Conservation (phyloP, 2,329 filamentous ascomycete species). For the Sclerotinia spermophila region DNA sequence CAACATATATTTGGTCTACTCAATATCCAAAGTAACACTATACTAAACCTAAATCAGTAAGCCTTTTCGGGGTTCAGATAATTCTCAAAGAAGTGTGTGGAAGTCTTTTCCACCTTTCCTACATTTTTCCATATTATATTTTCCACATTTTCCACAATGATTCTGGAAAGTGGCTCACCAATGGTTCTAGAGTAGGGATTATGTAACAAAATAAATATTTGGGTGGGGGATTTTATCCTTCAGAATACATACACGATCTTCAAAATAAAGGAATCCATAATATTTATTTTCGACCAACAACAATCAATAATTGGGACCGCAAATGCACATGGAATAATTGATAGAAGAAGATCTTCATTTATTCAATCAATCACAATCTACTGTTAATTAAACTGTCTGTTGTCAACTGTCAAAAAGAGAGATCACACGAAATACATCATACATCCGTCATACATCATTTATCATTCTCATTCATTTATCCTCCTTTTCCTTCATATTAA, state of each 20-base stretch:
- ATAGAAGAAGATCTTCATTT: not conserved
- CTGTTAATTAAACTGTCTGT: not conserved
- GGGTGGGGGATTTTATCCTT: not conserved
- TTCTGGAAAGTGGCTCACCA: conserved; percentile 12
- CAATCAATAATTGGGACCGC: not conserved
- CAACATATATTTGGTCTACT: not conserved
- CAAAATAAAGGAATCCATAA: not conserved
- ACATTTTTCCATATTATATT: no score
- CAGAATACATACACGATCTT: not conserved
- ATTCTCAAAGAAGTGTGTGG: not conserved
- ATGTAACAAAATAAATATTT: not conserved
- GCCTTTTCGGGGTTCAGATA: not conserved
- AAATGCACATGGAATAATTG: not conserved
- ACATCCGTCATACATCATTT: not conserved
- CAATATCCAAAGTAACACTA: not conserved
- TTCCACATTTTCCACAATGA: not conserved
- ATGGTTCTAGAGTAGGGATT: not conserved
- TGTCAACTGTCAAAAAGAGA: not conserved
- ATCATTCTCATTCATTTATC: not conserved
- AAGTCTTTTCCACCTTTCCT: not conserved
- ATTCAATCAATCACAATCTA: not conserved
- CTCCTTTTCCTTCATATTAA: not conserved
- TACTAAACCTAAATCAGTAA: not conserved
- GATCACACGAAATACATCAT: not conserved
- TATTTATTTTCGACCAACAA: not conserved